phyloP scores from a whole-genome alignment of 495 filamentous ascomycete genomes.

The Aspergillus heteromorphus region DNA sequence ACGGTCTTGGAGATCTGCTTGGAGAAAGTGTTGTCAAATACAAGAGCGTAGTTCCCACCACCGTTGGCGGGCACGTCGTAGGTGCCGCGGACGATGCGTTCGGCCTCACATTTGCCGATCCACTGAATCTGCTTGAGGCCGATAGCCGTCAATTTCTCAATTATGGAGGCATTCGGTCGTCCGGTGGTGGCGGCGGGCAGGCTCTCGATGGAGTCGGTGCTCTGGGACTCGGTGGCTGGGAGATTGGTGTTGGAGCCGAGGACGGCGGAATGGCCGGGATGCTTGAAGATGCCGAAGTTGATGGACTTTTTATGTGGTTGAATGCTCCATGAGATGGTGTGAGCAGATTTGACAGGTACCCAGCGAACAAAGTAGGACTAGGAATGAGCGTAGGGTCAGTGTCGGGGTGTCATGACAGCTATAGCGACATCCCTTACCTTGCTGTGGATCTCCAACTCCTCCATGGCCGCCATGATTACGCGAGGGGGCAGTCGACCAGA shows the following conservation, averaged over 20 bases:
- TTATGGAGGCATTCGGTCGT: constrained; percentile 49
- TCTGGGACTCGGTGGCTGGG: constrained; percentile 36
- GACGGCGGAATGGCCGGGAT: constrained; percentile 65
- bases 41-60: constrained; percentile 90
- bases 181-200: constrained; percentile 28
- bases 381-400: not conserved
- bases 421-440: constrained; percentile 54
- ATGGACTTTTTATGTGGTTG: constrained; percentile 97
- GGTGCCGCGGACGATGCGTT: constrained; percentile 89
- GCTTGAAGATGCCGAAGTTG: constrained; percentile 96
- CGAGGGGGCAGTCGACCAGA: not conserved
- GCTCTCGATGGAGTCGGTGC: constrained; percentile 41
- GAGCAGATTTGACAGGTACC: constrained; percentile 80
- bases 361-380: constrained; percentile 97
- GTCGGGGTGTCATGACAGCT: not conserved
- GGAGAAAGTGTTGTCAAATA: constrained; percentile 98
- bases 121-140: constrained; percentile 83
- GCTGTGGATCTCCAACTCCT: constrained; percentile 96
- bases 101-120: constrained; percentile 91
- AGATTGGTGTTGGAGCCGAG: constrained; percentile 40
- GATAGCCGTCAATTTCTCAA: constrained; percentile 77
- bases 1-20: constrained; percentile 92
- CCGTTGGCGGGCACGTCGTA: constrained; percentile 67
- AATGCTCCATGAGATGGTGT: constrained; percentile 96
- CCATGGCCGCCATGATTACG: constrained; percentile 79